Evolutionary conservation across 164 flowering plant species (phyloP).

Genomic region (Chimonanthus salicifolius): DNA sequence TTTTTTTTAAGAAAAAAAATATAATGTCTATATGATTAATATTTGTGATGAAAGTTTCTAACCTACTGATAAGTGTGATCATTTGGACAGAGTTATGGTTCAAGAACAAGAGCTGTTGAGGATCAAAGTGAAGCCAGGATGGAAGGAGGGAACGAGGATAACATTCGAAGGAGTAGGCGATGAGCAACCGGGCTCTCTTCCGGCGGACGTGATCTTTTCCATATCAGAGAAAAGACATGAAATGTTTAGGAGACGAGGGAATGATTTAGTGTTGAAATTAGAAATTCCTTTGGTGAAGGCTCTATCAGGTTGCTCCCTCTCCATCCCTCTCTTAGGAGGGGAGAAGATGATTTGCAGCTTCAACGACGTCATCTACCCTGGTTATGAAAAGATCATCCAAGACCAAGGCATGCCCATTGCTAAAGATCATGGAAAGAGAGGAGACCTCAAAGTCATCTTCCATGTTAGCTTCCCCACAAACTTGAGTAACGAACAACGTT

Average conservation of each 20-base stretch:
- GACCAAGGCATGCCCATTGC: conserved; percentile 79
- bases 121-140: conserved; percentile 77
- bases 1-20: too few relatives aligned
- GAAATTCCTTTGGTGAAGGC: conserved; percentile 74
- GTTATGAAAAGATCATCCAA: conserved; percentile 48
- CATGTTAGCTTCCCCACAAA: conserved; percentile 43
- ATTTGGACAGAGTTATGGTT: conserved; percentile 34
- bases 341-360: conserved; percentile 43
- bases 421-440: conserved; percentile 43
- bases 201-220: conserved; percentile 57
- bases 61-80: not conserved
- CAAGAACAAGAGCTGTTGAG: conserved; percentile 54
- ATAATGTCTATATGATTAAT: not conserved
- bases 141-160: conserved; percentile 74
- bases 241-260: conserved; percentile 51
- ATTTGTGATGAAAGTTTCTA: not conserved
- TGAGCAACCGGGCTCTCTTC: conserved; percentile 55
- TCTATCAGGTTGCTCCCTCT: conserved; percentile 55
- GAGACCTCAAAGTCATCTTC: conserved; percentile 54
- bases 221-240: conserved; percentile 60
- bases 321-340: conserved; percentile 65
- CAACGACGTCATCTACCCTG: conserved; percentile 53
- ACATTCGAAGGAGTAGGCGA: conserved; percentile 73
- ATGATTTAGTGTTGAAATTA: conserved; percentile 51
- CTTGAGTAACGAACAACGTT: conserved; percentile 43